These are phyloP conservation scores for Xylariaceae sp. DNA, from an alignment of 2,329 filamentous ascomycete species.

Conservation along the genomic window DNA sequence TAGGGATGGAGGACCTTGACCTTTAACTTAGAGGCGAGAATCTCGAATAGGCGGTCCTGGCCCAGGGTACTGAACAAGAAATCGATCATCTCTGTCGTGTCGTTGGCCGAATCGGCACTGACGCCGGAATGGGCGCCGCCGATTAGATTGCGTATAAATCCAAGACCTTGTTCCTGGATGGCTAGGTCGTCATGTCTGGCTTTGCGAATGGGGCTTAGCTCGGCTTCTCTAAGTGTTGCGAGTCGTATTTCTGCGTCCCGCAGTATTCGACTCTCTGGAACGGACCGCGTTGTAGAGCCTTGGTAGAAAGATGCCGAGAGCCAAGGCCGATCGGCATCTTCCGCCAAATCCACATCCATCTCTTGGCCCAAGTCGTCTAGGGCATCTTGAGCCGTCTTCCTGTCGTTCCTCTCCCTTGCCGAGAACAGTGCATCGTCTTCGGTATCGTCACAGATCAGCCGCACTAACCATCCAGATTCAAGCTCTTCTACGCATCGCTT, in stretches of 20 bases:
- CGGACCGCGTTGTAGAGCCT: conserved; percentile 9
- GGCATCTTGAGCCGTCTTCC: conserved; percentile 23
- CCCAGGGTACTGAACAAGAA: conserved; percentile 77
- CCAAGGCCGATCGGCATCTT: conserved; percentile 43
- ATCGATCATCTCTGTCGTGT: conserved; percentile 77
- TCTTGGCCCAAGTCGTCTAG: conserved; percentile 58
- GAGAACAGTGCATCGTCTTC: conserved; percentile 55
- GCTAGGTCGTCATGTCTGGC: conserved; percentile 77
- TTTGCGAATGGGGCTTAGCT: conserved; percentile 68
- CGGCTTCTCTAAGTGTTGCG: conserved; percentile 61
- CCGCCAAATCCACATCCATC: conserved; percentile 56
- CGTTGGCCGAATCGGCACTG: conserved; percentile 51
- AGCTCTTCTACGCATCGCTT: conserved; percentile 77
- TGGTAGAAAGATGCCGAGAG: conserved; percentile 24
- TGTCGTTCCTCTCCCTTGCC: conserved; percentile 39
- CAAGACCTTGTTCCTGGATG: conserved; percentile 88
- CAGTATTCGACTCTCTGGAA: conserved; percentile 37
- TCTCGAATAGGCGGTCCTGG: conserved; percentile 76
- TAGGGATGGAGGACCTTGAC: conserved; percentile 60
- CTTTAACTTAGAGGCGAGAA: conserved; percentile 77
- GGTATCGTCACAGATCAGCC: conserved; percentile 69
- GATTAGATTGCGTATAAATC: conserved; percentile 88
- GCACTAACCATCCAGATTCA: conserved; percentile 77
- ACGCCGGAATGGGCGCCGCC: conserved; percentile 58
- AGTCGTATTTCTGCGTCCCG: conserved; percentile 55